Evolutionary conservation across 306 rosid genomes (phyloP), one percentile per base, ranked within the genome.

Genomic region (Luffa aegyptiaca): DNA sequence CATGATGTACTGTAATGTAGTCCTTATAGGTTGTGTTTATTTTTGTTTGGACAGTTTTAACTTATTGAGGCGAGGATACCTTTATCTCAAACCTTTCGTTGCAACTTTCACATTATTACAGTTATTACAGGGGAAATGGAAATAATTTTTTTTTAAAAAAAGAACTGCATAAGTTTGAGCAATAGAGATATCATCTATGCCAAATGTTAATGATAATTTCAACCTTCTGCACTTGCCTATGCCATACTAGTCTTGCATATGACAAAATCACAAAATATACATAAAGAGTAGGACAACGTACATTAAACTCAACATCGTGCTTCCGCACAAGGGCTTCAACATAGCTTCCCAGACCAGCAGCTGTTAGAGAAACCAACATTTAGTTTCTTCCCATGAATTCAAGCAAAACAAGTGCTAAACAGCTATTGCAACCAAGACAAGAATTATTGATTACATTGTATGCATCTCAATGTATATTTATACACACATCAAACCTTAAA

Each of bases 261-360:
- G 55, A 48, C 5, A 46, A 70, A 71, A 21, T 46, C 42, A 48
- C 5, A 46, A 71, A 71, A 21, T 46, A 21, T 12, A 46, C n/a
- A 31, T 48, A 48, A 73, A 48, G 20, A 72, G 57, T 21, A 63
- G 62, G 75, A 61, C 31, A 59, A 76, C 93, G 78, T 92, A 92
- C 98, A 79, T 90, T 92, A 85, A 93, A 93, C 81, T 93, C 98
- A 65, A 88, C 82, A 36, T 91, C 97, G 53, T 93, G 98, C 81
- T 84, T 90, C 82, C 98, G 92, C 80, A 88, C 92, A 80, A 93
- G 98, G 59, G 97, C 97, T 87, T 93, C 98, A 35, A 93, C 97
- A 81, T 93, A 91, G 85, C 88, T 91, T 83, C 98, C 98, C 90
- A 93, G 83, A 79, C 98, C 98, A 88, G 95, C 92, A 88, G 98